phyloP scores from a whole-genome alignment of 2,329 filamentous ascomycete species.

The Xylaria polymorpha region DNA sequence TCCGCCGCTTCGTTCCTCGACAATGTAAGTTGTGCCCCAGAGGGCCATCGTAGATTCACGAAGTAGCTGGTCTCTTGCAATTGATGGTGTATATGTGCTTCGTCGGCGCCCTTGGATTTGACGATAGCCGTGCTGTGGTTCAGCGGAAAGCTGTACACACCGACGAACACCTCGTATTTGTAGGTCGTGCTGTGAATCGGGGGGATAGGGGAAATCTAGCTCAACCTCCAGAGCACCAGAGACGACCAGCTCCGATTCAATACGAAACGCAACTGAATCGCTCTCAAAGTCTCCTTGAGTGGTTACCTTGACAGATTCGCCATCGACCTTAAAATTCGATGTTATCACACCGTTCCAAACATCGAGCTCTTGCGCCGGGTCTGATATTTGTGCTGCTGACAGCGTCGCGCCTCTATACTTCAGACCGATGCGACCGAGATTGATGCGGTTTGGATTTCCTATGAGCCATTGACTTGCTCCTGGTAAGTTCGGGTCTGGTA shows the following conservation, averaged over 20 bases:
- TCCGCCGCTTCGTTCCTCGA: constrained; percentile 43
- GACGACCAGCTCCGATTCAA: constrained; percentile 53
- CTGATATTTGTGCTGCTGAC: constrained; percentile 45
- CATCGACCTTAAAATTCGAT: constrained; percentile 52
- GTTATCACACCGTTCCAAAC: constrained; percentile 55
- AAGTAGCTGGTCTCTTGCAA: constrained; percentile 55
- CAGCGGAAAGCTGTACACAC: constrained; percentile 53
- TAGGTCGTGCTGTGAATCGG: constrained; percentile 55
- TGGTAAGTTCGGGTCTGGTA: constrained; percentile 52
- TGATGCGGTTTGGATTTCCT: constrained; percentile 59
- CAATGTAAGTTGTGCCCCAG: constrained; percentile 38
- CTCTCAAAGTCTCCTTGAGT: constrained; percentile 55
- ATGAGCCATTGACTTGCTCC: constrained; percentile 63
- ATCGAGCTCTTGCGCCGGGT: constrained; percentile 52
- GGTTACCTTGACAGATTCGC: constrained; percentile 49
- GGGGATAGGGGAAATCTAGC: constrained; percentile 57
- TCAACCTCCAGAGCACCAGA: constrained; percentile 52
- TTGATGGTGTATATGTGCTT: constrained; percentile 53
- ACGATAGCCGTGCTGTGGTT: constrained; percentile 54
- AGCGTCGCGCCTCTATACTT: constrained; percentile 51
- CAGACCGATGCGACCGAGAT: constrained; percentile 57
- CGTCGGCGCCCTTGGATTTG: constrained; percentile 25
- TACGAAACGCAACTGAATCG: constrained; percentile 53
- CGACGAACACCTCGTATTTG: constrained; percentile 59
- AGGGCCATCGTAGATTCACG: constrained; percentile 53